These are phyloP conservation scores for Phytopythium delawarense DNA, from an alignment of 352 stramenopile genomes.

Conservation along the genomic window DNA sequence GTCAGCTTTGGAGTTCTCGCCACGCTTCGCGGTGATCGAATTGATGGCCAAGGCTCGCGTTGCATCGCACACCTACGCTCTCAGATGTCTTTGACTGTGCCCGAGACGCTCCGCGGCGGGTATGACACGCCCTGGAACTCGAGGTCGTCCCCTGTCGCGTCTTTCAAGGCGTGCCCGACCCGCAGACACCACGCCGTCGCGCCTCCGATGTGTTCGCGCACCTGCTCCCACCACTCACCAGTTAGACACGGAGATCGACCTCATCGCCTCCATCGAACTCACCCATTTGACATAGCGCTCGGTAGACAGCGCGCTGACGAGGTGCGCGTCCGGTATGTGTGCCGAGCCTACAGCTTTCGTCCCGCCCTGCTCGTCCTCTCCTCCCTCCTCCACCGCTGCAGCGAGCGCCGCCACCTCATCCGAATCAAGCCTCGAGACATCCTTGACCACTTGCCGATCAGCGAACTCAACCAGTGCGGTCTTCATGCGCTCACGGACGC, in stretches of 20 bases:
- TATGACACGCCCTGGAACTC: slow-evolving; percentile 59
- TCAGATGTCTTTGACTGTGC: slow-evolving; percentile 1
- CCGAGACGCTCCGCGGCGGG: slow-evolving; percentile 16
- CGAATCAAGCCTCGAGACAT: slow-evolving; percentile 15
- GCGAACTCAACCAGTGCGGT: slow-evolving; percentile 28
- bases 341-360: not conserved
- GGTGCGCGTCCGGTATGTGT: not conserved
- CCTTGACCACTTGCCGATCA: slow-evolving; percentile 25
- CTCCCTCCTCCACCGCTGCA: not conserved
- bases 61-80: not conserved
- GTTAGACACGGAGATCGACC: not conserved
- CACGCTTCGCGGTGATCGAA: too few relatives aligned
- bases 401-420: slow-evolving; percentile 1
- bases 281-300: slow-evolving; percentile 7
- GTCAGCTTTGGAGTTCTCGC: not conserved
- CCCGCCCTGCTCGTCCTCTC: not conserved
- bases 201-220: slow-evolving; percentile 29
- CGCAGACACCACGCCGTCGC: slow-evolving; percentile 44
- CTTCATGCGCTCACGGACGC: slow-evolving; percentile 50
- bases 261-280: not conserved
- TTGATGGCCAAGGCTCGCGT: not conserved
- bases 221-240: slow-evolving; percentile 16
- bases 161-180: slow-evolving; percentile 33
- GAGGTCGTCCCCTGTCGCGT: slow-evolving; percentile 53
- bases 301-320: not conserved